These are phyloP conservation scores for Pseudocercospora fijiensis DNA, from an alignment of 2,329 filamentous ascomycete species.

Conservation along the genomic window DNA sequence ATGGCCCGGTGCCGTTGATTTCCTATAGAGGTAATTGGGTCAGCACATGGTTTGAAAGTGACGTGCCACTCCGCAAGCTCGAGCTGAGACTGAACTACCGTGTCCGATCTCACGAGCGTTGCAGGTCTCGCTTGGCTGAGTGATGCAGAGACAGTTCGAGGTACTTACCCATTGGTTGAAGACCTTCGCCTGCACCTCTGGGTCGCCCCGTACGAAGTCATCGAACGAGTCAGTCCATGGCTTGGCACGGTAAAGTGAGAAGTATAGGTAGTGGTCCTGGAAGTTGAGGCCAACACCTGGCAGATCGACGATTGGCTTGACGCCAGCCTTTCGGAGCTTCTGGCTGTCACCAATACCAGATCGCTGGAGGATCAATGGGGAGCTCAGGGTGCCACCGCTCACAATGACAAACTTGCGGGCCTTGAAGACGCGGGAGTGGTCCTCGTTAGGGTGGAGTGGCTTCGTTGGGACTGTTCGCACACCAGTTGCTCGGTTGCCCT, in stretches of 20 bases:
- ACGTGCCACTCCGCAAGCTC: no score
- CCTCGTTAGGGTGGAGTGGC: conserved; percentile 58
- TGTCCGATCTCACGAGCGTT: no score
- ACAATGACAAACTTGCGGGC: conserved; percentile 74
- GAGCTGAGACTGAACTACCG: no score
- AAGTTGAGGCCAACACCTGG: conserved; percentile 74
- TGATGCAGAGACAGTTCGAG: no score
- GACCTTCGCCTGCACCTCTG: conserved; percentile 69
- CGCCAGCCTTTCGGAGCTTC: conserved; percentile 67
- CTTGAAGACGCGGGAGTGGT: conserved; percentile 58
- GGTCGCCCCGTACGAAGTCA: conserved; percentile 73
- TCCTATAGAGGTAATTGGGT: no score
- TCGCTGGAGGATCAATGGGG: conserved; percentile 71
- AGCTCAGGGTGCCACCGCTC: conserved; percentile 70
- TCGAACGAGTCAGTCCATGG: conserved; percentile 76
- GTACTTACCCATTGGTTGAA: conserved; percentile 80
- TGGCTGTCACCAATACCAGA: conserved; percentile 70
- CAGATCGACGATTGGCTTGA: conserved; percentile 68
- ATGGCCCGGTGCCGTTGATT: conserved; percentile 72
- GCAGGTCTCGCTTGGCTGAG: no score
- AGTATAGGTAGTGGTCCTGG: conserved; percentile 73
- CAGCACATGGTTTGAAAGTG: no score
- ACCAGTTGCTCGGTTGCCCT: conserved; percentile 68
- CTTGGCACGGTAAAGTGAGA: conserved; percentile 69
- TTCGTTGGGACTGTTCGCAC: conserved; percentile 71